A percentile compares a stretch with the other conserved stretches of the same genome.
phyloP scores from a whole-genome alignment of 768 basidiomycete genomes.

The Agrocybe pediades region DNA sequence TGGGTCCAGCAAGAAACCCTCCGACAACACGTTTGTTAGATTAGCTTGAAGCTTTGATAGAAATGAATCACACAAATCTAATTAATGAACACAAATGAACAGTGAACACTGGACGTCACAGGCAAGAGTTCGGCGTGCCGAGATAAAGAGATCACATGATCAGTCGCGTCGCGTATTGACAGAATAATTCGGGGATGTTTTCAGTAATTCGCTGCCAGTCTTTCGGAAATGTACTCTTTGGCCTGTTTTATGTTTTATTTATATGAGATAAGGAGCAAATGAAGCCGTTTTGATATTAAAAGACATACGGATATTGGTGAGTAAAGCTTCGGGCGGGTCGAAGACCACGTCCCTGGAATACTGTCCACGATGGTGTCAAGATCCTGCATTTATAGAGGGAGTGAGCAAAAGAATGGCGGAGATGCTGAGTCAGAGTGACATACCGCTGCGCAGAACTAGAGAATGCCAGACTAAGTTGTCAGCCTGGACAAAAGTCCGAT shows the following conservation, averaged over 20 bases:
- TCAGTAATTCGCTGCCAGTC: slow-evolving; percentile 38
- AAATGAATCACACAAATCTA: no score
- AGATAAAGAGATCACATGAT: no score
- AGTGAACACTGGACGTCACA: no score
- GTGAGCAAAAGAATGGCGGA: slow-evolving; percentile 17
- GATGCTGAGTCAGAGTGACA: slow-evolving; percentile 8
- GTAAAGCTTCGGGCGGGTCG: slow-evolving; percentile 49
- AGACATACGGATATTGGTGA: slow-evolving; percentile 41
- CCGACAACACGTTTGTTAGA: no score
- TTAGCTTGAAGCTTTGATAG: no score
- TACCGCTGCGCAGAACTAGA: slow-evolving; percentile 35
- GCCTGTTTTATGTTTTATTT: slow-evolving; percentile 20
- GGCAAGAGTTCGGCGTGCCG: no score
- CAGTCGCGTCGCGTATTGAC: no score
- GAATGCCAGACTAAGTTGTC: no score
- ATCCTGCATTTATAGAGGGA: slow-evolving; percentile 27
- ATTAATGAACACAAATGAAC: no score
- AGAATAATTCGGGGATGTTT: no score
- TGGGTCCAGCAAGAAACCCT: no score
- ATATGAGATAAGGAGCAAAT: neutral
- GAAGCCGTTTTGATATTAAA: neutral
- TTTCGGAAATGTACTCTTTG: slow-evolving; percentile 38
- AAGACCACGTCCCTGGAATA: slow-evolving; percentile 53
- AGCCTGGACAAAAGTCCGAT: no score
- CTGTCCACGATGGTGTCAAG: slow-evolving; percentile 45